Evolutionary conservation across 179 eudicot genomes (phyloP).

Genomic region (Heliamphora pulchella): DNA sequence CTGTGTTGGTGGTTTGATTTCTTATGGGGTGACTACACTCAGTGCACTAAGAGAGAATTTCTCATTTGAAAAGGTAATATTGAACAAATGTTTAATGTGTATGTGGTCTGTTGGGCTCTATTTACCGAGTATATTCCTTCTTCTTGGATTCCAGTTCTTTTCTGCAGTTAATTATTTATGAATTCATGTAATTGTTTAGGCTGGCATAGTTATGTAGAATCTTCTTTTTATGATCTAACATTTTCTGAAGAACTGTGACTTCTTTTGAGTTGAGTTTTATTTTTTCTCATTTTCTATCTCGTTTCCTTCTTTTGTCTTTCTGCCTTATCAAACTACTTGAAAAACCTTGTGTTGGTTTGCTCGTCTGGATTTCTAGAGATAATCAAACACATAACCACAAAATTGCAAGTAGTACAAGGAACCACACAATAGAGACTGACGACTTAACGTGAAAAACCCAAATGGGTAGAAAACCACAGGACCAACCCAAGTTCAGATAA

Average conservation of each 20-base stretch:
- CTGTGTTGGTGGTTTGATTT: constrained; percentile 93
- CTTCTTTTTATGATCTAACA: neutral
- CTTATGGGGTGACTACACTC: constrained; percentile 75
- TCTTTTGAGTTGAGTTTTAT: neutral
- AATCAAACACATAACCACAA: no score
- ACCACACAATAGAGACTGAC: no score
- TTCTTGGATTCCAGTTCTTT: neutral
- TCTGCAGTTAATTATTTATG: neutral
- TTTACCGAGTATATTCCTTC: constrained; percentile 8
- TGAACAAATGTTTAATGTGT: neutral
- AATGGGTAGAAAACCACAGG: no score
- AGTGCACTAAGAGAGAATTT: constrained; percentile 78
- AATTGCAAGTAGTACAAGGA: no score
- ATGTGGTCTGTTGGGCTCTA: neutral
- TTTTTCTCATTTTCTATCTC: neutral
- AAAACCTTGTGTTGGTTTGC: no score
- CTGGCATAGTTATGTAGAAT: neutral
- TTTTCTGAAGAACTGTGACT: neutral
- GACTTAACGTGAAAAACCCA: no score
- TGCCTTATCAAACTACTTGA: constrained; percentile 1
- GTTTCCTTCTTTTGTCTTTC: neutral
- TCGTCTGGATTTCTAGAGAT: no score
- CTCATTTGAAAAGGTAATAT: constrained; percentile 76
- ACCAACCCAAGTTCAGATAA: no score
- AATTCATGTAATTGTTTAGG: neutral